Conservation (phyloP, 331 rosid genomes). For the Acacia pycnantha region DNA sequence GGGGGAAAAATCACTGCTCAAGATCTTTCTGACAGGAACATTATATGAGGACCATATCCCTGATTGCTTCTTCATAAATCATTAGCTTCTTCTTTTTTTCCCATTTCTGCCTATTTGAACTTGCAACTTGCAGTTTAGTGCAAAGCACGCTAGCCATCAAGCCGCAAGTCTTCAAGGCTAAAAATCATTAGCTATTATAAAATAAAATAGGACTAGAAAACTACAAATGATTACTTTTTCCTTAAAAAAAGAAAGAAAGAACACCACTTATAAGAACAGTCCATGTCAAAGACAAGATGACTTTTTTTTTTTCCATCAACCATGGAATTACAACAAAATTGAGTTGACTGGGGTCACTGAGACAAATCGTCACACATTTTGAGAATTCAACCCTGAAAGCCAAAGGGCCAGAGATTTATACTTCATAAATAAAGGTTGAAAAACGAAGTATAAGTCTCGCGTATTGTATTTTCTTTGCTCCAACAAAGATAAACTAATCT, state of each 20-base stretch:
- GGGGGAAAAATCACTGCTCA: neutral
- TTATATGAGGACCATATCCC: neutral
- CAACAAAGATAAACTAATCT: neutral
- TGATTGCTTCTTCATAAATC: neutral
- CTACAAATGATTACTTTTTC: neutral
- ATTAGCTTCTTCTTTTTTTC: neutral
- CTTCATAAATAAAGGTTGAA: neutral
- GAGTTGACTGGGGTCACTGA: neutral
- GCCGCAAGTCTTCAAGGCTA: neutral
- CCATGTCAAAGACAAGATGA: neutral
- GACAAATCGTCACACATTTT: neutral
- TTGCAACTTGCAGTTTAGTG: neutral
- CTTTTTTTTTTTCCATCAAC: neutral
- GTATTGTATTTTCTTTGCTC: neutral
- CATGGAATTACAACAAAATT: neutral
- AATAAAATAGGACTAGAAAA: neutral
- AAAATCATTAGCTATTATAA: neutral
- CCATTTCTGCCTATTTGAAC: neutral
- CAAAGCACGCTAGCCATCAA: neutral
- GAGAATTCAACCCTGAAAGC: neutral
- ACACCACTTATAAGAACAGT: neutral
- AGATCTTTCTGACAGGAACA: neutral
- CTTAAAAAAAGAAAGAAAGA: neutral
- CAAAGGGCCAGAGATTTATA: neutral
- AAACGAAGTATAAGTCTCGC: neutral